Conservation (phyloP, 345 rosid species). For the Populus tremula region DNA sequence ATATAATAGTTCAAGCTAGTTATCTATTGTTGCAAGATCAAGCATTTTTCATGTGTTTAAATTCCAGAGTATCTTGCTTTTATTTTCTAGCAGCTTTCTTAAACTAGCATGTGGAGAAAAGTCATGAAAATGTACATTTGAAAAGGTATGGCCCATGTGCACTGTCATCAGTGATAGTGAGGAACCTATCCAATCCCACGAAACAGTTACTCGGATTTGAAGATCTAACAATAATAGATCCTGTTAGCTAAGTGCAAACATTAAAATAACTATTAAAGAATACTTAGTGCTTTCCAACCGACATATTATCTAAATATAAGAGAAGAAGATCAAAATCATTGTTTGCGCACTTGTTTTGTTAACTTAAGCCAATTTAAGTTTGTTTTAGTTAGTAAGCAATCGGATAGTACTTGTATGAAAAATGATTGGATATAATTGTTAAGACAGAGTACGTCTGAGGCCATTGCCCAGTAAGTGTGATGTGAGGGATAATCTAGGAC, state of each 20-base stretch:
- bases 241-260: not conserved
- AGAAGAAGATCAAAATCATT: not conserved
- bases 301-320: not conserved
- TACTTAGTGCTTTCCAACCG: not conserved
- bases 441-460: not conserved
- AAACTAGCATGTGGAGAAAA: not conserved
- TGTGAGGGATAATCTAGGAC: not conserved
- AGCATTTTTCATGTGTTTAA: not conserved
- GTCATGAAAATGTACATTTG: not conserved
- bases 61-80: not conserved
- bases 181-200: not conserved
- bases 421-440: not conserved
- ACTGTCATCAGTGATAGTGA: not conserved
- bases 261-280: not conserved
- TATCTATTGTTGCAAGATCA: not conserved
- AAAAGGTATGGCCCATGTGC: not conserved
- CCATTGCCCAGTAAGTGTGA: not conserved
- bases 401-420: not conserved
- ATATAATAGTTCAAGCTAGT: not conserved
- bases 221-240: not conserved
- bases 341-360: not conserved
- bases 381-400: not conserved
- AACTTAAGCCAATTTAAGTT: not conserved
- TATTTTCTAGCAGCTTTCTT: not conserved
- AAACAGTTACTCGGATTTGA: not conserved